phyloP scores from a whole-genome alignment of 2,329 filamentous ascomycete genomes.

The Exophiala bonariae region DNA sequence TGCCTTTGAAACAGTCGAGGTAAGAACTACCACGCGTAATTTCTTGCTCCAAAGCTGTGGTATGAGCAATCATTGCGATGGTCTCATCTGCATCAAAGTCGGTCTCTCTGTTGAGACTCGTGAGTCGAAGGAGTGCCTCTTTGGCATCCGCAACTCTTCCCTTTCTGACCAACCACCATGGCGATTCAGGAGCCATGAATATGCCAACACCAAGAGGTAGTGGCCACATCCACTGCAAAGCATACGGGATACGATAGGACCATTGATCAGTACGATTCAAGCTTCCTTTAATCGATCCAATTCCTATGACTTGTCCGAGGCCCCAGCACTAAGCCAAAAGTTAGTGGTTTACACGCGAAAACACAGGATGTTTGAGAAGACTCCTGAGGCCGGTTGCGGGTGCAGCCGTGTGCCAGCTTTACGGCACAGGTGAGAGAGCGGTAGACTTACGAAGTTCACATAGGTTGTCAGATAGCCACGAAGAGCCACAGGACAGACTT shows the following conservation, averaged over 20 bases:
- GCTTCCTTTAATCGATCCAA: constrained; percentile 52
- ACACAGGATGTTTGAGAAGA: too few relatives aligned
- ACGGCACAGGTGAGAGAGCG: too few relatives aligned
- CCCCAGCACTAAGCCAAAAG: constrained; percentile 36
- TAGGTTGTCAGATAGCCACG: constrained; percentile 47
- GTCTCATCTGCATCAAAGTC: constrained; percentile 81
- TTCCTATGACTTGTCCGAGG: constrained; percentile 51
- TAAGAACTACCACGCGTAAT: constrained; percentile 75
- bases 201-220: constrained; percentile 49
- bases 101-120: constrained; percentile 53
- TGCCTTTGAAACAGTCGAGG: constrained; percentile 79
- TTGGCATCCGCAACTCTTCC: constrained; percentile 48
- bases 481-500: constrained; percentile 46
- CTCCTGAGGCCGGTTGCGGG: too few relatives aligned
- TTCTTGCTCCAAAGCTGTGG: constrained; percentile 74
- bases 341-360: constrained; percentile 18
- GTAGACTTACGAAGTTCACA: constrained; percentile 37
- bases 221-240: constrained; percentile 54
- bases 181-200: constrained; percentile 49
- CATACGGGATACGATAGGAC: constrained; percentile 54
- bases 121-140: constrained; percentile 44
- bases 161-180: constrained; percentile 52
- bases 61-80: constrained; percentile 89
- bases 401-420: too few relatives aligned
- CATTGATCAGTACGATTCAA: constrained; percentile 46